phyloP scores from a whole-genome alignment of 106 monocot species.

The Dioscorea zingiberensis region DNA sequence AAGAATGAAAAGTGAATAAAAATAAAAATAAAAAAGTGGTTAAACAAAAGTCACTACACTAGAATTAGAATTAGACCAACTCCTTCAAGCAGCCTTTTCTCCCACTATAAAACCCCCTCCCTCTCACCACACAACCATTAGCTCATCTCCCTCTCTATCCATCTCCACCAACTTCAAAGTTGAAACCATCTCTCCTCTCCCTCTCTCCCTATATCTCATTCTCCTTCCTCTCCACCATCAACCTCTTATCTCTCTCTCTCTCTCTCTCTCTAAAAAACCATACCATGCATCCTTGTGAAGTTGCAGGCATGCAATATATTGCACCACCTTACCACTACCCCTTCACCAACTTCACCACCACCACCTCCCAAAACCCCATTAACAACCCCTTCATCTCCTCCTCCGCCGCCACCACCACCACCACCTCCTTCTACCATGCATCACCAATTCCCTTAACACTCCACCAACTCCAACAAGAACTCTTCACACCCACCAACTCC shows the following conservation, averaged over 20 bases:
- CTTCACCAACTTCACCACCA: not conserved
- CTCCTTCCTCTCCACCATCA: not conserved
- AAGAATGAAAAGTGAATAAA: no score
- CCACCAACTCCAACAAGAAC: slow-evolving; percentile 6
- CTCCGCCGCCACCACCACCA: slow-evolving; percentile 2
- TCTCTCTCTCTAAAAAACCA: not conserved
- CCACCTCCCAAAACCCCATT: not conserved
- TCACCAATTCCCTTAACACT: slow-evolving; percentile 1
- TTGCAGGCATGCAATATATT: slow-evolving; percentile 43
- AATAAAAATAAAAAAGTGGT: no score
- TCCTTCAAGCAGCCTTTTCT: slow-evolving; percentile 1
- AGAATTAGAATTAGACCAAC: no score
- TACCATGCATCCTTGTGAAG: slow-evolving; percentile 49
- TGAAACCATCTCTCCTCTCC: slow-evolving; percentile 2
- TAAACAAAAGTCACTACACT: no score
- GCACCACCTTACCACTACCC: slow-evolving; percentile 13
- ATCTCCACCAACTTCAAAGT: no score
- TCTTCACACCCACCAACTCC: slow-evolving; percentile 16
- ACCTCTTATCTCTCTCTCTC: not conserved
- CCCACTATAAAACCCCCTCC: slow-evolving; percentile 21
- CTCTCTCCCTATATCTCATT: not conserved
- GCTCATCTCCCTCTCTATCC: slow-evolving; percentile 5
- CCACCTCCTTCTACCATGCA: slow-evolving; percentile 21
- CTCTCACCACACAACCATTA: not conserved
- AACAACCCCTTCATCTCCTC: slow-evolving; percentile 3